Base-by-base conservation (phyloP, 1,139 yeast genomes). In the Sugiyamaella pinicola region DNA sequence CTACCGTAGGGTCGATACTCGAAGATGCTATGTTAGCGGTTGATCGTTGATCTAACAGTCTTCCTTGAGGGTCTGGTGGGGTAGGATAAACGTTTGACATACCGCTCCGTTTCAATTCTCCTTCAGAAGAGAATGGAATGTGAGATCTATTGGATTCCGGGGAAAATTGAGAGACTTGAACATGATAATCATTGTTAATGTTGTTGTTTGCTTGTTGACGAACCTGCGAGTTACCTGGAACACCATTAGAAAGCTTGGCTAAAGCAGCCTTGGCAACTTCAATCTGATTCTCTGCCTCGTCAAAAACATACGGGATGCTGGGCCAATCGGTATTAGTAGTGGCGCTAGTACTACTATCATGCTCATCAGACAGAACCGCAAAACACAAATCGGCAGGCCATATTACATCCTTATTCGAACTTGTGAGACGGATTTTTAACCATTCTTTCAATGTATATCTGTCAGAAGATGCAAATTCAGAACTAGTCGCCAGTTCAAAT, bases 11-110 rank as follows among this genome's bases (percentile, higher is more conserved):
- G 22, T 37, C 48, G 43, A 19, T 65, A 45, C 70, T 69, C 35
- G 66, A 48, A 43, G 66, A 71, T 8, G 64, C 62, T 21, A 12
- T 39, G 37, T 47, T 43, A 22, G 51, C 26, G 7, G 12, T 24
- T 13, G 47, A 12, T 24, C 52, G 13, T 22, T 41, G 15, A 8
- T 41, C 35, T 9, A 21, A 33, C 17, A 38, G 13, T 37, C 60
- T 54, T 5, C 44, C 52, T 34, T 62, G 66, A 7, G 72, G 71
- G 48, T 69, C 73, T 1, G 73, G 73, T 5, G 73, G 73, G 0
- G 73, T 69, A 3, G 73, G 73, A 50, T 69, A 69, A 0, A 69
- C 64, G 8, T 40, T 49, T 37, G 53, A 24, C 13, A 46, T 29
- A 13, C 47, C 33, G 13, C 12, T 38, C 48, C 55, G 47, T 39